phyloP scores from a whole-genome alignment of 331 rosid species.

The Acacia pycnantha region DNA sequence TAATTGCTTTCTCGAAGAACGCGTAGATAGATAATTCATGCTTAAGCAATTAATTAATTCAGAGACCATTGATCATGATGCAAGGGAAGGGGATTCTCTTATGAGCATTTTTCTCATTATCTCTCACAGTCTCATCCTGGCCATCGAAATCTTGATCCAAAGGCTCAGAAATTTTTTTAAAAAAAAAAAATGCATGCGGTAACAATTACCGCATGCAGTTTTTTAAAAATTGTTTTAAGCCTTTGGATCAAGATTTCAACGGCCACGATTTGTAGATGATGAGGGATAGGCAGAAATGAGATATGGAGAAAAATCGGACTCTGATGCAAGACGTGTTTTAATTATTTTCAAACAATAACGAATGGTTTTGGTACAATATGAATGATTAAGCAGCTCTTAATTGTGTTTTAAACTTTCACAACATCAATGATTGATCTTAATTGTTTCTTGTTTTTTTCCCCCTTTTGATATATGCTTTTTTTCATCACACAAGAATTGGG shows the following conservation, averaged over 20 bases:
- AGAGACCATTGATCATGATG: not conserved
- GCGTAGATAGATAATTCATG: not conserved
- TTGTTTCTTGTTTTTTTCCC: not conserved
- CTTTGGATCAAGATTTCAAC: too few relatives aligned
- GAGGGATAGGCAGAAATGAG: too few relatives aligned
- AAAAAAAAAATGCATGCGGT: too few relatives aligned
- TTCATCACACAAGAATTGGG: not conserved
- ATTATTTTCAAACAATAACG: not conserved
- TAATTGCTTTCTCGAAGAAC: conserved; percentile 1
- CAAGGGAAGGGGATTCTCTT: too few relatives aligned
- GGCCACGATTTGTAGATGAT: too few relatives aligned
- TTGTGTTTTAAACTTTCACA: not conserved
- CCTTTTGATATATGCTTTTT: not conserved
- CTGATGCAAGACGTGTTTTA: not conserved
- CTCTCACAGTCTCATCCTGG: too few relatives aligned
- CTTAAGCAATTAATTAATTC: not conserved
- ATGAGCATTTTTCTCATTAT: too few relatives aligned
- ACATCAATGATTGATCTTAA: not conserved
- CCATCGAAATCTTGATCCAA: too few relatives aligned
- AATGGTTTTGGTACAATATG: not conserved
- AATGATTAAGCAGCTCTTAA: conserved; percentile 8
- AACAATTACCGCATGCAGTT: too few relatives aligned
- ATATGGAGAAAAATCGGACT: too few relatives aligned
- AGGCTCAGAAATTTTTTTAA: too few relatives aligned
- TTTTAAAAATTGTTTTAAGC: too few relatives aligned